Evolutionary conservation across 139 green algal genomes (phyloP), one percentile per base, ranked within the genome.

Genomic region (Nannochloris sp.): DNA sequence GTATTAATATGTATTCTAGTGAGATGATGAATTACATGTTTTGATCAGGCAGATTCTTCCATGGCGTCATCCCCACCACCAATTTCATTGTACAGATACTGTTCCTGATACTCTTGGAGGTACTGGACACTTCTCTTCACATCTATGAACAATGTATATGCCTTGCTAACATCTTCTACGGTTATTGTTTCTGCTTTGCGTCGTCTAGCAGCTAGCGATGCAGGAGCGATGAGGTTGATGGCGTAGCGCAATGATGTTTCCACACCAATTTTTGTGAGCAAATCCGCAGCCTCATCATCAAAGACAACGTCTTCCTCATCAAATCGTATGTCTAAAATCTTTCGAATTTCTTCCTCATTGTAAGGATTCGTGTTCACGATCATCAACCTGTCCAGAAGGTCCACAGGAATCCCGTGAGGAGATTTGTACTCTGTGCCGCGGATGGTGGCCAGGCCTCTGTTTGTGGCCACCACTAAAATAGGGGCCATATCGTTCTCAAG

Each of bases 41-140:
- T 15, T 21, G 16, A n/a, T 53, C 15, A 19, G 46, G 57, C 19
- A 23, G n/a, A 18, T 15, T 64, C 57, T 18, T 44, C 56, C 19
- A 18, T 23, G 9, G 58, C 64, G 19, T 67, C 44, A 54, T 73
- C 64, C 3, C 65, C 60, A 31, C 66, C 59, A 21, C 10, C 71
- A 6, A 93, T 68, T 65, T 98, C 91, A 68, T 97, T 98, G 79
- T 91, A 98, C 89, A 98, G 96, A 81, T 96, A 99, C 78, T 99
- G 86, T 24, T 96, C 82, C 55, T 93, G 82, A 69, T 93, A 97
- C 76, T 97, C 92, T 18, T 95, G 83, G 37, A 95, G 59, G 76
- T 90, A 96, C 75, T 96, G 89, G 61, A 71, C 69, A 54, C 68
- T 83, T 34, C 84, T 75, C 61, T 91, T 85, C 21, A 77, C 88